Evolutionary conservation across 2,329 filamentous ascomycete species (phyloP).

Genomic region (Talaromyces sp.): DNA sequence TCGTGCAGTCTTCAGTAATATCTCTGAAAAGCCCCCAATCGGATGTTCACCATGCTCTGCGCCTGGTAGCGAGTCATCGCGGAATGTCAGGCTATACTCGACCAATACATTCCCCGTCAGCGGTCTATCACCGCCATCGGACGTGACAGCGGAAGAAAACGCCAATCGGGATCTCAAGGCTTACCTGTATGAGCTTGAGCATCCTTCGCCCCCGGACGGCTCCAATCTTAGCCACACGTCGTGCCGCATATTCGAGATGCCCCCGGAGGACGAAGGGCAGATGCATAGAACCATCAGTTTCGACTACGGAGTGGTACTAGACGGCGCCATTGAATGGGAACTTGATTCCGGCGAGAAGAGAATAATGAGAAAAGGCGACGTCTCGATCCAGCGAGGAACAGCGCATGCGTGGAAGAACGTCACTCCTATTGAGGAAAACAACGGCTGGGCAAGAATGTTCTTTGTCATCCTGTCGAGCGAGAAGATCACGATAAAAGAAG

Average conservation of each 20-base stretch:
- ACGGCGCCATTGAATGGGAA: slow-evolving; percentile 50
- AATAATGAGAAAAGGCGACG: slow-evolving; percentile 47
- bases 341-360: slow-evolving; percentile 50
- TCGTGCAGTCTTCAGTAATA: slow-evolving; percentile 5
- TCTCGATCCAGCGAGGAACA: slow-evolving; percentile 53
- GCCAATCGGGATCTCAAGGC: slow-evolving; percentile 4
- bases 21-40: slow-evolving; percentile 3
- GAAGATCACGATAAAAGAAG: slow-evolving; percentile 7
- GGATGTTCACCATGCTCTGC: neutral
- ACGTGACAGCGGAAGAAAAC: slow-evolving; percentile 1
- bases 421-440: slow-evolving; percentile 34
- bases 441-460: slow-evolving; percentile 44
- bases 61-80: neutral
- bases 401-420: slow-evolving; percentile 53
- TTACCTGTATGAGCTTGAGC: slow-evolving; percentile 3
- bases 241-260: slow-evolving; percentile 47
- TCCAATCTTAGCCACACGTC: slow-evolving; percentile 25
- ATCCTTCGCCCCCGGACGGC: slow-evolving; percentile 4
- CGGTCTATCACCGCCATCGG: slow-evolving; percentile 5
- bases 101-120: slow-evolving; percentile 7
- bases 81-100: slow-evolving; percentile 8
- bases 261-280: slow-evolving; percentile 37
- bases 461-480: slow-evolving; percentile 19
- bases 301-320: slow-evolving; percentile 53
- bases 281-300: slow-evolving; percentile 54